Base-by-base conservation (phyloP, 1,284 basidiomycete genomes). In the Hemileia vastatrix region DNA sequence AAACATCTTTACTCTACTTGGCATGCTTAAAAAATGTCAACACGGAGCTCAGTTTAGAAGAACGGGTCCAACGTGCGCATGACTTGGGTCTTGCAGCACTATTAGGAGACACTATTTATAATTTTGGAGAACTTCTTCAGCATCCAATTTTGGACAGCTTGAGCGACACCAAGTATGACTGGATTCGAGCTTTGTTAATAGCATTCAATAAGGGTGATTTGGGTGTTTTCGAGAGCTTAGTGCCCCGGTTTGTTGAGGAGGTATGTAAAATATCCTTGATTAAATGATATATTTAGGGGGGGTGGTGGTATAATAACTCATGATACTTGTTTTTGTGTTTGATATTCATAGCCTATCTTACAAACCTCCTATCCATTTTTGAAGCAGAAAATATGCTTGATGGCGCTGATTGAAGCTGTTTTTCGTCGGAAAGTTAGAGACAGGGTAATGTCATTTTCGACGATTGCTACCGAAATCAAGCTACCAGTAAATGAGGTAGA, bases 161-260 rank as follows among this genome's bases (percentile, higher is more conserved):
- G 53, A 83, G 86, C 66, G 82, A 82, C 58, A 91, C 91, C 45
- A 82, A 85, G 57, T 84, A 90, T 77, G 86, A 87, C 67, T 96
- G 91, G 90, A 83, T 98, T 76, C 90, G 90, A 78, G 86, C 87
- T 72, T 79, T 99, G 48, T 81, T 99, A 57, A 88, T 89, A 75
- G 90, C 90, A 27, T 99, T 98, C 83, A 98, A 98, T 77, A 87
- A 90, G 70, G 94, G 94, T 23, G 91, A 90, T 75, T 93, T 99
- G 72, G 92, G 91, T 65, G 89, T 90, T 76, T 99, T 97, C 77
- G 94, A 99, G 77, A 83, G 85, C 13, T 79, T 96, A 40, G 83
- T 86, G 3, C 90, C 90, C 21, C 80, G 92, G 52, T 88, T 98
- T 73, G 82, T 84, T 18, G 82, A 86, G 74, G 90, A 93, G 83